Evolutionary conservation across 306 rosid genomes (phyloP).

Genomic region (Heteromeles arbutifolia): DNA sequence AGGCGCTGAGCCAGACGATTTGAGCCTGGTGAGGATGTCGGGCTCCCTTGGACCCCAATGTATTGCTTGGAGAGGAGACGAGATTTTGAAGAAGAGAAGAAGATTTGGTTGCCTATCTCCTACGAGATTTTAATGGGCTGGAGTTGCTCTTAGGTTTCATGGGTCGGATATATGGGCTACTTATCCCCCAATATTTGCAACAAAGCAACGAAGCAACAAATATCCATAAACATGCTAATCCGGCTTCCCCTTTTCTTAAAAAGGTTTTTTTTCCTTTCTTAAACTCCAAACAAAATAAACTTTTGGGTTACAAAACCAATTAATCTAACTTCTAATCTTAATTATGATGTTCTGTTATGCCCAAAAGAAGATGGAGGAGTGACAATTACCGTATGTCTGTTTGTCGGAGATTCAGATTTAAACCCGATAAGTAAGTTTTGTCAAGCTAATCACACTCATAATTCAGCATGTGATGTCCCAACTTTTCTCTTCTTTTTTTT

Average conservation of each 20-base stretch:
- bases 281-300: no score
- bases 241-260: background rate
- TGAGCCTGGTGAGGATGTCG: no score
- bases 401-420: constrained; percentile 37
- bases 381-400: constrained; percentile 19
- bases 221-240: background rate
- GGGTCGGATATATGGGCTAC: background rate
- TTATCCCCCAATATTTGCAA: background rate
- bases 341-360: no score
- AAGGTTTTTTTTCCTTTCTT: no score
- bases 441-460: constrained; percentile 19
- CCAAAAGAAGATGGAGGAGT: background rate
- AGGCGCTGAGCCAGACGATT: no score
- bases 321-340: no score
- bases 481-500: background rate
- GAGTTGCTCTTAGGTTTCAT: background rate
- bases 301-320: no score
- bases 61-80: no score
- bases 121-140: no score
- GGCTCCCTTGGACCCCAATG: no score
- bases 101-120: no score
- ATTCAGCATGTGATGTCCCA: constrained; percentile 17
- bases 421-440: constrained; percentile 24
- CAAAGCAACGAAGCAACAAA: background rate
- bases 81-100: no score